Percentiles rank a stretch among this genome's conserved stretches.
Conservation (phyloP, 176 grass and related monocot species). For the Coix lacrymajobi region DNA sequence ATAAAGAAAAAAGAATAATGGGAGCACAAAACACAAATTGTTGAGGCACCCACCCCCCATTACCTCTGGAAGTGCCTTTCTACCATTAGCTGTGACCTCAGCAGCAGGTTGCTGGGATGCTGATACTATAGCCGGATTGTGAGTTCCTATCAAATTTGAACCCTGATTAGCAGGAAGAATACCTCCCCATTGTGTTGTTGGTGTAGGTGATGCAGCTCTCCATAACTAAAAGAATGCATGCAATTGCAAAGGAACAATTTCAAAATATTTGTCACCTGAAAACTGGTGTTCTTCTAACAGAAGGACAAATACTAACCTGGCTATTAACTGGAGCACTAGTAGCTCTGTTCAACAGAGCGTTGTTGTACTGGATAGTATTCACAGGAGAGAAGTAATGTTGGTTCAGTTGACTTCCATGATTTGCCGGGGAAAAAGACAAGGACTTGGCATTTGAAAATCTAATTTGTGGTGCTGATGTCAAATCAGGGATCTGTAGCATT, state of each 20-base stretch:
- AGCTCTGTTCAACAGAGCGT: slow-evolving; percentile 28
- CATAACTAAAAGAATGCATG: slow-evolving; percentile 29
- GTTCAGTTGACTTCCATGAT: slow-evolving; percentile 32
- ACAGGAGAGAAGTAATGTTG: slow-evolving; percentile 22
- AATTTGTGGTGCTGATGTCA: slow-evolving; percentile 5
- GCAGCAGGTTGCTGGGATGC: slow-evolving; percentile 5
- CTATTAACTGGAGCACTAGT: slow-evolving; percentile 21
- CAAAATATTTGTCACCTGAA: neutral
- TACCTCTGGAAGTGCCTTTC: slow-evolving; percentile 57
- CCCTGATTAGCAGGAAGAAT: slow-evolving; percentile 24
- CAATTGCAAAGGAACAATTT: neutral
- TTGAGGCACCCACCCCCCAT: neutral
- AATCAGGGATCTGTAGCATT: slow-evolving; percentile 20
- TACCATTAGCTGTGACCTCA: slow-evolving; percentile 13
- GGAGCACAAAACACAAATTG: neutral
- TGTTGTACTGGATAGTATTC: slow-evolving; percentile 16
- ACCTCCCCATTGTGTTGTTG: neutral
- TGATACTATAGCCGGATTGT: neutral
- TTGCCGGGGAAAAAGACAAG: slow-evolving; percentile 2
- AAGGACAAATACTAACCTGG: slow-evolving; percentile 32
- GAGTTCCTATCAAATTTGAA: slow-evolving; percentile 12
- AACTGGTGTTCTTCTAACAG: neutral
- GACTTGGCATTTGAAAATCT: slow-evolving; percentile 1
- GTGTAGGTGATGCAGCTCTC: slow-evolving; percentile 17
- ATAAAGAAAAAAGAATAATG: slow-evolving; percentile 4